phyloP scores from a whole-genome alignment of 73 alveolate genomes.

The Paramecium caudatum region DNA sequence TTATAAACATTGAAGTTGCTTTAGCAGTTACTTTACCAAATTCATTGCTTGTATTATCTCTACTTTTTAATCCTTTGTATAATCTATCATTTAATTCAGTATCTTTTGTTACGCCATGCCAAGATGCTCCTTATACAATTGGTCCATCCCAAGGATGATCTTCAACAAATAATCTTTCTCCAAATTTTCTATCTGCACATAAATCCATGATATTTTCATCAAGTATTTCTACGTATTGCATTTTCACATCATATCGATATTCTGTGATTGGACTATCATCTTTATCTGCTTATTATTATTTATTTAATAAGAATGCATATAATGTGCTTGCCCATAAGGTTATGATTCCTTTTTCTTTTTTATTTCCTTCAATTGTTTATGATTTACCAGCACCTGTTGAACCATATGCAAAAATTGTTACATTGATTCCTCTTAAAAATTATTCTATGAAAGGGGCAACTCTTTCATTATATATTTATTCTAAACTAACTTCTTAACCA shows the following conservation, averaged over 20 bases:
- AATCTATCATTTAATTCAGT: constrained; percentile 94
- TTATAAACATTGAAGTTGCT: constrained; percentile 92
- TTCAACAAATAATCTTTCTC: constrained; percentile 90
- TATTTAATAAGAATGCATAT: constrained; percentile 93
- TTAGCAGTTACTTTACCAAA: constrained; percentile 95
- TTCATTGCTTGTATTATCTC: constrained; percentile 92
- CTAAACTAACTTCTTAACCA: constrained; percentile 61
- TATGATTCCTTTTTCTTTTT: constrained; percentile 95
- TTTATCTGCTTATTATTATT: constrained; percentile 76
- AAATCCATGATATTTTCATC: constrained; percentile 97
- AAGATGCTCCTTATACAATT: constrained; percentile 92
- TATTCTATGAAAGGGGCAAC: constrained; percentile 40
- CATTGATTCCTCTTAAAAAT: constrained; percentile 90
- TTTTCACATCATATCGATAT: constrained; percentile 91
- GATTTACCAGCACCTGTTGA: constrained; percentile 98
- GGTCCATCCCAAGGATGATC: constrained; percentile 97
- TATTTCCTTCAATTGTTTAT: constrained; percentile 96
- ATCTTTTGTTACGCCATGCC: constrained; percentile 92
- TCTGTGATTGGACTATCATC: constrained; percentile 88
- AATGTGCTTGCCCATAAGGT: constrained; percentile 91
- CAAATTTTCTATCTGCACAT: constrained; percentile 90
- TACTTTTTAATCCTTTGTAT: constrained; percentile 90
- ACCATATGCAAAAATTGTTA: constrained; percentile 95
- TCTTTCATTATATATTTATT: constrained; percentile 63
- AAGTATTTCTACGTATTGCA: constrained; percentile 96